These are phyloP conservation scores for Lagerstroemia speciosa DNA, from an alignment of 345 rosid genomes.

Conservation along the genomic window DNA sequence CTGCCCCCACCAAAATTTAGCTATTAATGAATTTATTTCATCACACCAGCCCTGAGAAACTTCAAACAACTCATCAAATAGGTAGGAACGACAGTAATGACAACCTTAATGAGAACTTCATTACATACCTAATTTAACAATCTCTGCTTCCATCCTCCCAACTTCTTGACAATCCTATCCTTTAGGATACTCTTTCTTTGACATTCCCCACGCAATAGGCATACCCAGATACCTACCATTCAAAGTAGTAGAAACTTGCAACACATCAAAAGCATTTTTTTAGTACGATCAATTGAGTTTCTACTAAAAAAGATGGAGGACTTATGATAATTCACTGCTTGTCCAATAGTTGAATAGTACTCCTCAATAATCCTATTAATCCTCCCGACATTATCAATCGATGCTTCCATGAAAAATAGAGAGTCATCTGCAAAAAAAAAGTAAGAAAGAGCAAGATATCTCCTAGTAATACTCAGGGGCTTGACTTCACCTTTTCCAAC, in stretches of 20 bases:
- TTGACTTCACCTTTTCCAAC: background rate
- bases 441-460: background rate
- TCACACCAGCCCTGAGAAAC: background rate
- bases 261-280: background rate
- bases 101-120: background rate
- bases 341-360: background rate
- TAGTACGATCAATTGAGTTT: background rate
- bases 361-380: background rate
- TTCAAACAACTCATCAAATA: background rate
- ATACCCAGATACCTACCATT: background rate
- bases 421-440: background rate
- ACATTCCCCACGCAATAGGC: background rate
- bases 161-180: background rate
- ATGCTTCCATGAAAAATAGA: background rate
- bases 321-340: background rate
- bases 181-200: background rate
- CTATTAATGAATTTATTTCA: background rate
- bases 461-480: background rate
- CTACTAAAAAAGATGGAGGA: background rate
- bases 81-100: background rate
- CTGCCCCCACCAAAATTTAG: background rate
- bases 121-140: background rate
- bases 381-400: background rate
- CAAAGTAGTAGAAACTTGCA: background rate
- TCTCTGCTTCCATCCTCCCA: background rate